Base-by-base conservation (phyloP, 306 rosid species). In the Cyamopsis tetragonoloba region DNA sequence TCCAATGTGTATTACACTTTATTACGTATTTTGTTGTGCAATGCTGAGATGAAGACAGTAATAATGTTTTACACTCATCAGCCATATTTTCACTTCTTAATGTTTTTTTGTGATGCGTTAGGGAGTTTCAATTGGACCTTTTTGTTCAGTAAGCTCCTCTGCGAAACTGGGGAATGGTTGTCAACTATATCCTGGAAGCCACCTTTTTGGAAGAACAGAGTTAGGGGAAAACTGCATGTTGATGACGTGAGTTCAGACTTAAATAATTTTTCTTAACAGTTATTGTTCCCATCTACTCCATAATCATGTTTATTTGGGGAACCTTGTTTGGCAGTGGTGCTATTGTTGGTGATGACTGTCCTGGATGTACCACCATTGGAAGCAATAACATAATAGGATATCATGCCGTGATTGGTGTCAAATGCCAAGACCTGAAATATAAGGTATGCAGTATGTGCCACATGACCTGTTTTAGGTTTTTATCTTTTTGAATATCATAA, bases 121-220 rank as follows among this genome's bases (percentile, higher is more conserved):
- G 97, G 96, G 88, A 68, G 91, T 88, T 72, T 88, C 93, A 9
- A 73, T 93, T 74, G 99, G 99, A 38, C 96, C 99, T 24, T 93
- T 93, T 77, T 93, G 97, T 76, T 78, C 99, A 28, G 82, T 93
- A 71, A 89, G 99, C 50, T 75, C 95, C 64, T 83, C 80, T 1
- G 83, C 86, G 9, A 90, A 83, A 77, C 77, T 93, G 12, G 95
- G 95, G 65, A 85, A 71, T 76, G 89, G 88, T 54, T 93, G 99
- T 70, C 78, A 67, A 66, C 80, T 93, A 19, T 57, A 83, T 77
- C 86, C 95, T 0, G 97, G 95, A 56, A 85, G 97, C 90, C 99
- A 93, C 74, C 49, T 90, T 68, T 86, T 79, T 61, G 99, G 99
- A 34, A 81, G 69, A 62, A 84, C 97, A 1, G 83, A 83, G 73